These are phyloP conservation scores for Ogataea ramenticola DNA, from an alignment of 805 yeast species.

Conservation along the genomic window DNA sequence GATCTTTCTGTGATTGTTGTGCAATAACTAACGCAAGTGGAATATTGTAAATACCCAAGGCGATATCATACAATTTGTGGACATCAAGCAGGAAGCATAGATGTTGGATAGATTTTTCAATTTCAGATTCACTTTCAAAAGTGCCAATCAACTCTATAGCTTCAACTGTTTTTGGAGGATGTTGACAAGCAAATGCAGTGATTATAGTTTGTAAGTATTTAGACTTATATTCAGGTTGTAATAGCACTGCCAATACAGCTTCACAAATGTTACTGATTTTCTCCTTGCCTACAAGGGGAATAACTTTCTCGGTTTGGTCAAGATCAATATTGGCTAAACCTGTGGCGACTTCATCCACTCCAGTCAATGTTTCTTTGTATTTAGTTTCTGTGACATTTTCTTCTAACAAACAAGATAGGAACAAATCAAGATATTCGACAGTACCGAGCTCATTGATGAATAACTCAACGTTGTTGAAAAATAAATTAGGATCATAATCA, in stretches of 20 bases:
- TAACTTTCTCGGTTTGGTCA: neutral
- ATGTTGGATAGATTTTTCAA: conserved; percentile 66
- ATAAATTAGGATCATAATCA: conserved; percentile 75
- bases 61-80: conserved; percentile 67
- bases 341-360: conserved; percentile 4
- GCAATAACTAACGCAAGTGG: conserved; percentile 78
- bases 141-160: conserved; percentile 63
- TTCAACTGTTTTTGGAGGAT: conserved; percentile 74
- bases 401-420: conserved; percentile 76
- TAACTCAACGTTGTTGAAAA: conserved; percentile 51
- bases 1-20: conserved; percentile 96
- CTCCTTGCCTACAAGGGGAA: conserved; percentile 9
- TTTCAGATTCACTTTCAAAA: conserved; percentile 37
- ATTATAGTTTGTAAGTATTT: conserved; percentile 69
- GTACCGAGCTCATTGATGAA: conserved; percentile 66
- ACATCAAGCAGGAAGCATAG: conserved; percentile 89
- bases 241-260: conserved; percentile 51
- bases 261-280: conserved; percentile 77
- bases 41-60: conserved; percentile 78
- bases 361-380: conserved; percentile 62
- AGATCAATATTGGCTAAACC: conserved; percentile 1
- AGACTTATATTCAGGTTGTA: conserved; percentile 40
- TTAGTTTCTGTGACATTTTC: conserved; percentile 81
- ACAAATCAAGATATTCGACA: conserved; percentile 76
- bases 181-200: conserved; percentile 89